phyloP scores from a whole-genome alignment of 768 basidiomycete species.

The Amanita pallidorosea region DNA sequence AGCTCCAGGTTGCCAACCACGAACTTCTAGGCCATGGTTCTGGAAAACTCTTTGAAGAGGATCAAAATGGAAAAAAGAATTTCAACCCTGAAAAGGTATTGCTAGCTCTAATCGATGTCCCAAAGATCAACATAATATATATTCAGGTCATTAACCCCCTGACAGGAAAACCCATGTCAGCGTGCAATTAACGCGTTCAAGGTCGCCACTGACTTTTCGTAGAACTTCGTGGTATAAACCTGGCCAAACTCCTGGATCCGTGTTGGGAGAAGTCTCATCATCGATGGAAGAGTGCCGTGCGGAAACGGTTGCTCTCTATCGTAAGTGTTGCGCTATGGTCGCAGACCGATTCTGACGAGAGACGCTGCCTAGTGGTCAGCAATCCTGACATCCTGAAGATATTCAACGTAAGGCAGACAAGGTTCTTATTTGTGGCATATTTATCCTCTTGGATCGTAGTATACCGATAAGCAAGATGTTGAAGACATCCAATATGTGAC shows the following conservation, averaged over 20 bases:
- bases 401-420: slow-evolving; percentile 47
- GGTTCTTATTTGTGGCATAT: neutral
- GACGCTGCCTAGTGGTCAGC: slow-evolving; percentile 43
- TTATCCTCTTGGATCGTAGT: slow-evolving; percentile 28
- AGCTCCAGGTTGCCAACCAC: slow-evolving; percentile 86
- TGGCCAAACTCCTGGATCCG: slow-evolving; percentile 74
- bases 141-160: slow-evolving; percentile 68
- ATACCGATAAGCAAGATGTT: slow-evolving; percentile 52
- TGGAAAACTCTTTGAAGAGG: slow-evolving; percentile 75
- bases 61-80: slow-evolving; percentile 66
- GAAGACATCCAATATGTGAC: slow-evolving; percentile 76
- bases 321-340: slow-evolving; percentile 28
- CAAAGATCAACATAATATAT: neutral
- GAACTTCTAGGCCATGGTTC: slow-evolving; percentile 82
- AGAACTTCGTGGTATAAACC: slow-evolving; percentile 84
- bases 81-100: slow-evolving; percentile 61
- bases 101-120: neutral
- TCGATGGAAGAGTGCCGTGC: slow-evolving; percentile 94
- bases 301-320: slow-evolving; percentile 74
- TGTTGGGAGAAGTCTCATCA: slow-evolving; percentile 80
- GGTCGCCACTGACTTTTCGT: neutral
- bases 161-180: slow-evolving; percentile 57
- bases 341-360: slow-evolving; percentile 1
- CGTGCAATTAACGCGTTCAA: neutral
- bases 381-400: slow-evolving; percentile 70